Evolutionary conservation across 2,329 filamentous ascomycete species (phyloP), one percentile per base, ranked within the genome.

Genomic region (Verticillium tricorpus): DNA sequence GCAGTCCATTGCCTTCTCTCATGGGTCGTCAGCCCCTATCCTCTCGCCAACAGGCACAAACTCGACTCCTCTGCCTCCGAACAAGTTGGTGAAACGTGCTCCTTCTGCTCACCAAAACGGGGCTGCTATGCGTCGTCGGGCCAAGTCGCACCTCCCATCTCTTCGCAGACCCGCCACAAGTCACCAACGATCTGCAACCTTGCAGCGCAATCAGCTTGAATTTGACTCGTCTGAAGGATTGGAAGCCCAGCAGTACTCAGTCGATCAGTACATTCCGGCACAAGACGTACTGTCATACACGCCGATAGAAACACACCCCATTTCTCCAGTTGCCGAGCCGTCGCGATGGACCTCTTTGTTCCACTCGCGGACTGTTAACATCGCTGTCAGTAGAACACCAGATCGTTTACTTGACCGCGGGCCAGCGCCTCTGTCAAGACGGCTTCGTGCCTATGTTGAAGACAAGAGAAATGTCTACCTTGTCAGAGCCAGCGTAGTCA

Each of bases 71-170:
- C 73, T 85, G 35, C 78, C 85, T 9, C 88, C 87, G 19, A 93
- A 93, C 74, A 93, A 92, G 77, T 80, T 93, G 50, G 89, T 93
- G 59, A 94, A 94, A 76, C 86, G 90, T 63, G 82, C 85, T 40
- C 82, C 87, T 3, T 86, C 89, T 22, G 77, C 80, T 56, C 81
- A 82, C 66, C 76, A 76, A 59, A 70, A 78, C 59, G 76, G 80
- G 6, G 71, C 77, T 54, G 66, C 77, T 35, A 71, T 76, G 34
- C 77, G 80, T 62, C 80, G 79, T 62, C 78, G 82, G 65, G 81
- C 87, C 35, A 85, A 78, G 66, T 83, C 87, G 57, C 85, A 89
- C 69, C 78, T 90, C 64, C 83, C 86, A 2, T 86, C 84, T 25
- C 81, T 93, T 63, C 86, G 89, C 62, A 81, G 90, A 68, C 91